A percentile compares a stretch with the other conserved stretches of the same genome.
These are phyloP conservation scores for Metschnikowia orientalis DNA, from an alignment of 805 yeast species.

Conservation along the genomic window DNA sequence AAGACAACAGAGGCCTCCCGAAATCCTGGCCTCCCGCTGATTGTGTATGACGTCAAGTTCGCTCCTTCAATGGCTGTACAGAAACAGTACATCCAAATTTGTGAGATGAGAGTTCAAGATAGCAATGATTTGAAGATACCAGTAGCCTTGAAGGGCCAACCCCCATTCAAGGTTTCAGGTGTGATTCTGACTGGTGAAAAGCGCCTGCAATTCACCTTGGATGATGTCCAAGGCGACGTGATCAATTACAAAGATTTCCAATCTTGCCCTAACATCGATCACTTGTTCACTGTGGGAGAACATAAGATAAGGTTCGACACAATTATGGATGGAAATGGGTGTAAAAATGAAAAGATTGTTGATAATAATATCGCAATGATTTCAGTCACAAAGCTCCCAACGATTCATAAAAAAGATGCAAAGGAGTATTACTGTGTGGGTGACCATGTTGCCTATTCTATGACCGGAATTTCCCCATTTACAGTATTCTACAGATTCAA, in stretches of 20 bases:
- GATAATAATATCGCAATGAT: conserved; percentile 42
- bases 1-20: conserved; percentile 10
- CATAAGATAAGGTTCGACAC: conserved; percentile 57
- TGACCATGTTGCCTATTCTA: conserved; percentile 71
- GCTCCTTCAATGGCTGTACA: conserved; percentile 59
- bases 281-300: conserved; percentile 59
- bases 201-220: conserved; percentile 42
- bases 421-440: conserved; percentile 77
- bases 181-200: conserved; percentile 56
- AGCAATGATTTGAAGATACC: conserved; percentile 41
- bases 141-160: conserved; percentile 51
- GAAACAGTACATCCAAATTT: conserved; percentile 44
- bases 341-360: conserved; percentile 44
- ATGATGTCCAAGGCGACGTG: conserved; percentile 33
- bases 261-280: conserved; percentile 28
- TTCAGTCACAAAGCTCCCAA: conserved; percentile 73
- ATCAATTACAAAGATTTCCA: conserved; percentile 13
- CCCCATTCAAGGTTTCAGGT: conserved; percentile 59
- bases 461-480: conserved; percentile 80
- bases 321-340: conserved; percentile 67
- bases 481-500: conserved; percentile 71
- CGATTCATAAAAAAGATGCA: conserved; percentile 39
- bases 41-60: conserved; percentile 45
- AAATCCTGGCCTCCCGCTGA: conserved; percentile 13
- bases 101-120: conserved; percentile 32